Evolutionary conservation across 164 flowering plant genomes (phyloP).

Genomic region (Aristolochia californica): DNA sequence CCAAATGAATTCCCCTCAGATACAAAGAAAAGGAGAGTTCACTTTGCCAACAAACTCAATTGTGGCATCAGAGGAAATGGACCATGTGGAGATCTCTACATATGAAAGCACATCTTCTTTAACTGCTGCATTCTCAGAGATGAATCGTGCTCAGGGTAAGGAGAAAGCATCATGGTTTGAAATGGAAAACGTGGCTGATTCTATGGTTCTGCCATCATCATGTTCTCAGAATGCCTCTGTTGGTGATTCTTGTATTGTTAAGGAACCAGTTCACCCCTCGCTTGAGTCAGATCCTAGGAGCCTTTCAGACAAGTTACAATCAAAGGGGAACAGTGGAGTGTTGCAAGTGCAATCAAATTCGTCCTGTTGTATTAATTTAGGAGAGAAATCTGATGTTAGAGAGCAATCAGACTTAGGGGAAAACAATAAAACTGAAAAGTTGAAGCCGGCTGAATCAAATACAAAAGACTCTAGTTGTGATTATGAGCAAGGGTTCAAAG

Average conservation of each 20-base stretch:
- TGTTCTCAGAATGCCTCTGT: not conserved
- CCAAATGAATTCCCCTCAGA: constrained; percentile 1
- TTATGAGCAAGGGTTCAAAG: constrained; percentile 9
- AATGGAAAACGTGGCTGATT: constrained; percentile 18
- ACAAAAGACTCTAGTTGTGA: constrained; percentile 11
- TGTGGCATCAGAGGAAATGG: constrained; percentile 12
- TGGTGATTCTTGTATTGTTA: not conserved
- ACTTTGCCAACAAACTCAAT: constrained; percentile 7
- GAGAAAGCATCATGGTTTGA: constrained; percentile 12
- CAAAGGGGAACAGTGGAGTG: not conserved
- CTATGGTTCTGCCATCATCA: constrained; percentile 3
- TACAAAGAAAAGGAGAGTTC: constrained; percentile 1
- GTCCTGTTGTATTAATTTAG: not conserved
- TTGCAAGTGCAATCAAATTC: not conserved
- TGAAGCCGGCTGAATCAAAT: not conserved
- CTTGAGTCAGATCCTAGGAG: constrained; percentile 6
- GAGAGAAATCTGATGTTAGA: not conserved
- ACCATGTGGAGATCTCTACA: constrained; percentile 10
- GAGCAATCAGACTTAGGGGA: not conserved
- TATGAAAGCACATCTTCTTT: constrained; percentile 18
- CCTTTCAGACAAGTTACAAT: not conserved
- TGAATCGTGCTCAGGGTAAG: constrained; percentile 5
- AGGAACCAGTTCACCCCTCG: constrained; percentile 2
- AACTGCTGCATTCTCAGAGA: constrained; percentile 11
- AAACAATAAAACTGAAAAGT: constrained; percentile 1